Conservation (phyloP, 768 basidiomycete species). For the Auriculariales sp. region DNA sequence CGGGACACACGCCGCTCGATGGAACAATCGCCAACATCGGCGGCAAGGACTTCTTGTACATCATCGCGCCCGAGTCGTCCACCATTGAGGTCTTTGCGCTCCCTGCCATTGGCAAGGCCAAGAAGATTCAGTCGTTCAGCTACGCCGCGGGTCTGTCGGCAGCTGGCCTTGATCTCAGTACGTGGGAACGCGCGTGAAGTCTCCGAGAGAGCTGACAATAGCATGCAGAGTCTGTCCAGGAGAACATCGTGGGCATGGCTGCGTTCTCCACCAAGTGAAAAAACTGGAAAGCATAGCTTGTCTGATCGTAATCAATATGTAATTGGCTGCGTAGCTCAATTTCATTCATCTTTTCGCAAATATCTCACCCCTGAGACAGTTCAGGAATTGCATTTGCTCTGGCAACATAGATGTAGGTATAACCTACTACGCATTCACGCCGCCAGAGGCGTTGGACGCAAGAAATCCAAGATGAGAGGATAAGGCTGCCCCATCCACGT, state of each 20-base stretch:
- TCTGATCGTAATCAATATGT: too few species aligned
- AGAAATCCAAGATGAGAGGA: conserved; percentile 22
- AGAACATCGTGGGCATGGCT: conserved; percentile 6
- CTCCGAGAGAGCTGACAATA: not conserved
- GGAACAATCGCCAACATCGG: conserved; percentile 25
- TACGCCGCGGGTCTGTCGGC: not conserved
- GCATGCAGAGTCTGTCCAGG: conserved; percentile 1
- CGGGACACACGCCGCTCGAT: conserved; percentile 24
- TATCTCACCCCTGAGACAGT: too few species aligned
- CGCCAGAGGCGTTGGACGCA: too few species aligned
- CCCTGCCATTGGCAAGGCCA: conserved; percentile 20
- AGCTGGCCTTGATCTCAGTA: conserved; percentile 4
- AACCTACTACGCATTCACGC: too few species aligned
- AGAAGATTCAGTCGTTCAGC: conserved; percentile 3
- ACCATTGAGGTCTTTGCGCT: conserved; percentile 26
- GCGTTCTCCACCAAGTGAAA: conserved; percentile 1
- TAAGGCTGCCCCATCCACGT: conserved; percentile 55
- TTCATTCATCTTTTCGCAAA: too few species aligned
- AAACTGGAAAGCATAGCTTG: too few species aligned
- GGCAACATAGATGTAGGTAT: too few species aligned
- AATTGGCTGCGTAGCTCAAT: too few species aligned
- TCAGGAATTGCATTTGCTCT: too few species aligned
- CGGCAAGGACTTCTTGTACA: conserved; percentile 26
- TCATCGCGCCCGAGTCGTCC: conserved; percentile 23
- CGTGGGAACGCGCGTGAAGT: not conserved